phyloP scores from a whole-genome alignment of 805 yeast genomes.

The Pichia insulana region DNA sequence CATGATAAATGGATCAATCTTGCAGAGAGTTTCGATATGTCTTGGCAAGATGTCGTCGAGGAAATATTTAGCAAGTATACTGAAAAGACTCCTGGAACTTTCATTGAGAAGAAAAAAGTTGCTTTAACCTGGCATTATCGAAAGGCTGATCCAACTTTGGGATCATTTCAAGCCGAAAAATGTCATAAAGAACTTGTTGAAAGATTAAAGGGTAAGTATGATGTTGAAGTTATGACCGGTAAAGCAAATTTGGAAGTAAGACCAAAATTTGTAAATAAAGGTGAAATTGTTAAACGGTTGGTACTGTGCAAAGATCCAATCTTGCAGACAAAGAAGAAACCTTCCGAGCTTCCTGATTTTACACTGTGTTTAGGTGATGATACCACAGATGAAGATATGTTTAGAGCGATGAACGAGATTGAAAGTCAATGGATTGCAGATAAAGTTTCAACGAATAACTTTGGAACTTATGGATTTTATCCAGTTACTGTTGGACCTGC shows the following conservation, averaged over 20 bases:
- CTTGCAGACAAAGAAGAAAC: constrained; percentile 14
- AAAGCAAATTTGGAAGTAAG: constrained; percentile 97
- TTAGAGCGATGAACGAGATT: constrained; percentile 59
- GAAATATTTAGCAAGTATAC: constrained; percentile 68
- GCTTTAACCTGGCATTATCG: constrained; percentile 98
- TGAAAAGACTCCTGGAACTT: constrained; percentile 84
- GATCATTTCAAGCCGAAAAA: constrained; percentile 74
- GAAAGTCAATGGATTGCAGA: constrained; percentile 44
- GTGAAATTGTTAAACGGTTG: constrained; percentile 83
- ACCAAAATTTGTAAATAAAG: constrained; percentile 90
- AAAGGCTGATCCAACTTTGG: constrained; percentile 88
- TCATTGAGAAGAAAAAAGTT: constrained; percentile 79
- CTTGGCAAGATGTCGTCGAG: constrained; percentile 84
- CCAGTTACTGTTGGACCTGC: constrained; percentile 94
- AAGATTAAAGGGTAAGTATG: constrained; percentile 49
- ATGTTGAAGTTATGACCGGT: constrained; percentile 93
- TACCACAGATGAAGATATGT: constrained; percentile 97
- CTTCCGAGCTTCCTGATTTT: constrained; percentile 64
- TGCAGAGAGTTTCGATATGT: constrained; percentile 77
- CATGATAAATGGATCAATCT: constrained; percentile 70
- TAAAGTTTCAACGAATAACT: constrained; percentile 34
- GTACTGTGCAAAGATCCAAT: constrained; percentile 57
- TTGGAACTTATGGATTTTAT: constrained; percentile 54
- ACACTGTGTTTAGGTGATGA: constrained; percentile 92
- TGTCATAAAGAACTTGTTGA: constrained; percentile 55